Evolutionary conservation across 306 rosid genomes (phyloP).

Genomic region (Rosa chinensis): DNA sequence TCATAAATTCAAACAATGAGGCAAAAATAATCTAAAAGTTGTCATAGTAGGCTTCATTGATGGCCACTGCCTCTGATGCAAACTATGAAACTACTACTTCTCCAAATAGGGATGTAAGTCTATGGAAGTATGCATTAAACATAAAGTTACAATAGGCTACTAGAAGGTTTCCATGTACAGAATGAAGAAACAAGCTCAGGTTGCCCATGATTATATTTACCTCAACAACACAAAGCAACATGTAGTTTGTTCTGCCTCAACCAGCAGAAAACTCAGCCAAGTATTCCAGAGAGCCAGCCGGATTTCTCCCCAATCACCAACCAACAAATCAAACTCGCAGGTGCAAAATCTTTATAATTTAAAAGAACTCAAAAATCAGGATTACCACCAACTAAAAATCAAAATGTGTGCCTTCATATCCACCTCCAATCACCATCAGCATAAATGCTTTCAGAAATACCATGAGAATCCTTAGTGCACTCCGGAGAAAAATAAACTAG

Average conservation of each 20-base stretch:
- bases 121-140: too few species aligned
- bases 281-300: slow-evolving; percentile 3
- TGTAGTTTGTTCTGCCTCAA: not conserved
- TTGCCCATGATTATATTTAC: not conserved
- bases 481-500: not conserved
- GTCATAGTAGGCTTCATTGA: too few species aligned
- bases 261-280: not conserved
- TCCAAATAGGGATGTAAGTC: too few species aligned
- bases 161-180: not conserved
- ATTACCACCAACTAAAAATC: not conserved
- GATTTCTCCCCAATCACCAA: not conserved
- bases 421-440: slow-evolving; percentile 6
- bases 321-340: not conserved
- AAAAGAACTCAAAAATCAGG: not conserved
- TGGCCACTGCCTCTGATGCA: too few species aligned
- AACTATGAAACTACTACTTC: too few species aligned
- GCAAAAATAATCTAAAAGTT: too few species aligned
- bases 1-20: too few species aligned
- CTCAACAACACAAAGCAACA: not conserved
- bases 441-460: slow-evolving; percentile 3
- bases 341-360: not conserved
- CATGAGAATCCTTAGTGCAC: not conserved
- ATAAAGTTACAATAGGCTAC: not conserved
- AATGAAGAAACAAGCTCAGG: not conserved
- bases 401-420: not conserved